These are phyloP conservation scores for Trapa incisa DNA, from an alignment of 345 rosid genomes.

Conservation along the genomic window DNA sequence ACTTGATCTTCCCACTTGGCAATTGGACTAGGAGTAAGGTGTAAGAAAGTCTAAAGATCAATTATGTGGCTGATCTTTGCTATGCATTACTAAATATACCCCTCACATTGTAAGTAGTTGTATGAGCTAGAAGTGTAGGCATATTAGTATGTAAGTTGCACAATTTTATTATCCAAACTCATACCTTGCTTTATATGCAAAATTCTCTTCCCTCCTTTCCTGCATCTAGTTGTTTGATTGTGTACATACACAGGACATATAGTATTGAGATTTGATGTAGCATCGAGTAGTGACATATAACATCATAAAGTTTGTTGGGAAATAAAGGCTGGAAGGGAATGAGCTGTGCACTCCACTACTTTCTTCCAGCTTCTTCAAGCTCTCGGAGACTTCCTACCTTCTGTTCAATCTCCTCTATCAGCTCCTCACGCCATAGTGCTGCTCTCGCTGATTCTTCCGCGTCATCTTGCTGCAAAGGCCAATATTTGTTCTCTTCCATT, in stretches of 20 bases:
- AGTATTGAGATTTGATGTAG: not conserved
- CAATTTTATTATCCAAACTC: no score
- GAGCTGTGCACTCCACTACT: constrained; percentile 16
- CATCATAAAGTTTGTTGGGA: not conserved
- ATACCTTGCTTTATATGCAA: no score
- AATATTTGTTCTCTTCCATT: not conserved
- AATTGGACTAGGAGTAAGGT: no score
- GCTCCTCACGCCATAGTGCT: constrained; percentile 84
- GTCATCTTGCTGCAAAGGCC: constrained; percentile 69
- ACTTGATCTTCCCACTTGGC: no score
- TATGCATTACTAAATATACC: no score
- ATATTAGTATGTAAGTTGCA: no score
- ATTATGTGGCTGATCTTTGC: no score
- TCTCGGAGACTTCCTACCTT: constrained; percentile 78
- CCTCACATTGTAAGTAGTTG: no score
- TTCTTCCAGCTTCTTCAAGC: constrained; percentile 67
- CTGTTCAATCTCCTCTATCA: constrained; percentile 90
- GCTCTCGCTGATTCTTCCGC: constrained; percentile 83
- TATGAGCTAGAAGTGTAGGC: no score
- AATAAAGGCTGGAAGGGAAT: not conserved
- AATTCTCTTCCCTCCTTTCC: no score
- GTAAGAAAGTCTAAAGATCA: no score
- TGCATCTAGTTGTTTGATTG: no score
- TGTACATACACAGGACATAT: not conserved
- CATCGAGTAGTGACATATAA: not conserved